Evolutionary conservation across 257 asterid genomes (phyloP), one percentile per base, ranked within the genome.

Genomic region (Scutellaria barbata): DNA sequence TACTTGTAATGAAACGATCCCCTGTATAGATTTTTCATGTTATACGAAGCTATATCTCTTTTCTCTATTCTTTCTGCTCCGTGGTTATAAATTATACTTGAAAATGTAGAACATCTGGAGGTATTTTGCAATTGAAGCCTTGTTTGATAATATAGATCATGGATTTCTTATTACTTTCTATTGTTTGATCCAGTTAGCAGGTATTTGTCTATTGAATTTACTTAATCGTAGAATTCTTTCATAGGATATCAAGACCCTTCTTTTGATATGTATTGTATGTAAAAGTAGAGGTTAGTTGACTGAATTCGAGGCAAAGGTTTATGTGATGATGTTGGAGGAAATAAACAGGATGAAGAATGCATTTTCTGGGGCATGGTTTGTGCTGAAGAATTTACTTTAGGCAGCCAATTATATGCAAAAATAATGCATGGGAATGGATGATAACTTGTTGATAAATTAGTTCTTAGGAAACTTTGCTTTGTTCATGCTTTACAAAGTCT

Each of bases 11-110:
- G 56, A 45, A 60, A 68, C 30, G 20, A 60, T 72, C 69, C 60
- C 30, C 39, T 78, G 83, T 75, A 78, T 75, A 75, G 79, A 65
- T 71, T 62, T 71, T 62, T 54, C 60, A 37, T 68, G 9, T 67
- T 50, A 55, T 66, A 37, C 74, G 50, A 60, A 62, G 64, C 51
- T 42, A 45, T 72, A 72, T 69, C 35, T 58, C 52, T 48, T 70
- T 60, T 30, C 35, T 30, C 35, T n/a, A 52, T 20, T 22, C 10
- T 72, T 72, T 41, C 12, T 16, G 5, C 10, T 18, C 50, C 50
- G 7, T 57, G 33, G 8, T 37, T 65, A 12, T 22, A 45, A 40
- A 53, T 73, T 69, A 17, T 63, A 69, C 48, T 11, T 60, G 7
- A 25, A 61, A 59, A 65, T 77, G 68, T 60, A 18, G 51, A 53